Percentiles rank a stretch among this genome's conserved stretches.
These are phyloP conservation scores for Xylariomycetidae sp. DNA, from an alignment of 2,329 filamentous ascomycete genomes.

Conservation along the genomic window DNA sequence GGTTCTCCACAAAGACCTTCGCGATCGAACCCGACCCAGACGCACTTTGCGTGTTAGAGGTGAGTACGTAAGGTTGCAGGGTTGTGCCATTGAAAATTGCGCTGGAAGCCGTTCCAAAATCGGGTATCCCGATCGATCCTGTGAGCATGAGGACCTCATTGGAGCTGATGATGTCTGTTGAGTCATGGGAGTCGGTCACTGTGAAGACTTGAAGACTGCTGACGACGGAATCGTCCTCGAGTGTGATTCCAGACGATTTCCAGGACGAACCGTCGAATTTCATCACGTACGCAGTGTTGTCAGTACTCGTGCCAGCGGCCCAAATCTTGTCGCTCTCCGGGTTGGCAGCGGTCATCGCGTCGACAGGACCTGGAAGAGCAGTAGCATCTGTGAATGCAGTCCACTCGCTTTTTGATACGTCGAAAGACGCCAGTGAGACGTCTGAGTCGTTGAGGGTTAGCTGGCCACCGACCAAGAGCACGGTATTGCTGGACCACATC, in stretches of 20 bases:
- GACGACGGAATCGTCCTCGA: slow-evolving; percentile 63
- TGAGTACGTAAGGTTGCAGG: slow-evolving; percentile 74
- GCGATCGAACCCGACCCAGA: slow-evolving; percentile 63
- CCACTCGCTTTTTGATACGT: slow-evolving; percentile 63
- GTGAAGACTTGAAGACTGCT: slow-evolving; percentile 77
- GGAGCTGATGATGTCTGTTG: slow-evolving; percentile 56
- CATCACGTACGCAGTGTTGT: slow-evolving; percentile 68
- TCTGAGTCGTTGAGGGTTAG: slow-evolving; percentile 60
- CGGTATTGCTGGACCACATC: slow-evolving; percentile 67
- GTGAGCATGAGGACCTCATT: slow-evolving; percentile 74
- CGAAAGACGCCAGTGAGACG: slow-evolving; percentile 67
- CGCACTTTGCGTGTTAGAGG: slow-evolving; percentile 57
- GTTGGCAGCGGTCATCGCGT: slow-evolving; percentile 68
- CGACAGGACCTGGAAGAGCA: slow-evolving; percentile 72
- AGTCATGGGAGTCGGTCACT: slow-evolving; percentile 60
- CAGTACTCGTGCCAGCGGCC: slow-evolving; percentile 63
- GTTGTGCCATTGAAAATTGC: slow-evolving; percentile 80
- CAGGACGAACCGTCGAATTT: slow-evolving; percentile 74
- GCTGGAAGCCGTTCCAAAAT: slow-evolving; percentile 76
- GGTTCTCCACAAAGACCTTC: slow-evolving; percentile 72
- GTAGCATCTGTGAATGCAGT: slow-evolving; percentile 53
- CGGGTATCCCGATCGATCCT: slow-evolving; percentile 70
- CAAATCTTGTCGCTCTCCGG: slow-evolving; percentile 69
- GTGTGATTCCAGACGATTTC: slow-evolving; percentile 55
- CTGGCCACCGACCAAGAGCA: slow-evolving; percentile 72